Evolutionary conservation across 768 basidiomycete genomes (phyloP).

Genomic region (Hericium coralloides): DNA sequence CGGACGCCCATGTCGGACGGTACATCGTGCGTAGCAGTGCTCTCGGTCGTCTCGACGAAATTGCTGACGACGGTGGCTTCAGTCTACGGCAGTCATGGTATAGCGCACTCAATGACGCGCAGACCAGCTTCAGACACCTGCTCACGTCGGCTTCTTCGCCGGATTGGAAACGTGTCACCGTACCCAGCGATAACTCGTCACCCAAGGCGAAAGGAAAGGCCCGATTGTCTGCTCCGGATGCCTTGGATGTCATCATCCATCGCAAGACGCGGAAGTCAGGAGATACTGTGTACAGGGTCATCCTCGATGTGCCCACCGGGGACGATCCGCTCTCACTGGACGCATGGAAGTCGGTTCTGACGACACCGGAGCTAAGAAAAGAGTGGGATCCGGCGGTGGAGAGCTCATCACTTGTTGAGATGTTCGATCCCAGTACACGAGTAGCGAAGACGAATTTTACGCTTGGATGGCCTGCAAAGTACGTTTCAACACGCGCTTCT

Average conservation of each 20-base stretch:
- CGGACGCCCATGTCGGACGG: conserved; percentile 35
- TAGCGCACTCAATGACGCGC: conserved; percentile 62
- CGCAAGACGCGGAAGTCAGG: conserved; percentile 60
- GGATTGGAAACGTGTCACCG: conserved; percentile 76
- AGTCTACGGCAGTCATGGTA: conserved; percentile 84
- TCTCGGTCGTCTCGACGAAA: background rate
- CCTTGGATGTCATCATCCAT: conserved; percentile 71
- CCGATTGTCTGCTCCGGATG: conserved; percentile 45
- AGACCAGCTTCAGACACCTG: conserved; percentile 68
- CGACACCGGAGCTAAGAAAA: conserved; percentile 79
- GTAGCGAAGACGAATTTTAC: conserved; percentile 88
- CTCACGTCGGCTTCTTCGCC: conserved; percentile 58
- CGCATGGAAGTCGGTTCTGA: conserved; percentile 72
- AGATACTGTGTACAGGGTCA: conserved; percentile 72
- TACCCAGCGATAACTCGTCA: conserved; percentile 29
- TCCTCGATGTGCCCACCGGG: conserved; percentile 66
- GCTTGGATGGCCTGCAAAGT: conserved; percentile 97
- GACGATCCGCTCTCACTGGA: conserved; percentile 55
- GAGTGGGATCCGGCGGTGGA: conserved; percentile 96
- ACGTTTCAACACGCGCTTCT: conserved; percentile 23
- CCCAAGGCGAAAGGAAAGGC: conserved; percentile 54
- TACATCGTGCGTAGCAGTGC: conserved; percentile 35
- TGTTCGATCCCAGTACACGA: conserved; percentile 78
- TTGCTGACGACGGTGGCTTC: background rate
- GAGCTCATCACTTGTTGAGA: conserved; percentile 70